Conservation (phyloP, 352 stramenopile genomes). For the Globisporangium recalcitrans region DNA sequence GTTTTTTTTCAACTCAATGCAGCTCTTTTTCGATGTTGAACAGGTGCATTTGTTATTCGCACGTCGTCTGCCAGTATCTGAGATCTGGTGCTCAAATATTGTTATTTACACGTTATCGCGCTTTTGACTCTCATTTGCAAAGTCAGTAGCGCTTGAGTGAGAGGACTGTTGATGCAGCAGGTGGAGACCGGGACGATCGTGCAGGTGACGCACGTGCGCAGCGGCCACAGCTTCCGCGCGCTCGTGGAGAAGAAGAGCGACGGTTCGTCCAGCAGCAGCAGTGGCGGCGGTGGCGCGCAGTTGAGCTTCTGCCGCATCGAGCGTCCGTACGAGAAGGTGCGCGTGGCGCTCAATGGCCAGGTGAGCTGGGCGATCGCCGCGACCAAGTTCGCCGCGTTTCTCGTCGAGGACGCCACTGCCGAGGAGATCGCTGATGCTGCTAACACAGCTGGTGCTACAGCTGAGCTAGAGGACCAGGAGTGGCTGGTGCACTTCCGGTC, state of each 20-base stretch:
- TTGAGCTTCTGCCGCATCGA: slow-evolving; percentile 59
- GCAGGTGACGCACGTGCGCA: slow-evolving; percentile 41
- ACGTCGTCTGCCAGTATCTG: slow-evolving; percentile 5
- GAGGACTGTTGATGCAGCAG: slow-evolving; percentile 2
- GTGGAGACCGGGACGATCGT: slow-evolving; percentile 59
- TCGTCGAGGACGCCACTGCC: slow-evolving; percentile 33
- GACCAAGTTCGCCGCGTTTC: slow-evolving; percentile 63
- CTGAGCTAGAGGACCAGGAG: neutral
- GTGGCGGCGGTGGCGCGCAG: slow-evolving; percentile 6
- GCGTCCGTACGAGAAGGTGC: slow-evolving; percentile 72
- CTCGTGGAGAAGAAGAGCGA: slow-evolving; percentile 44
- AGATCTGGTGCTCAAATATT: neutral
- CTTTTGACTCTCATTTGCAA: no score
- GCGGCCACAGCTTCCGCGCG: slow-evolving; percentile 37
- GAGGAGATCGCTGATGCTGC: neutral
- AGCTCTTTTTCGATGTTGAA: neutral
- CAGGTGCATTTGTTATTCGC: slow-evolving; percentile 13
- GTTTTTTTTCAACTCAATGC: neutral
- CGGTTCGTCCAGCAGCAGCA: slow-evolving; percentile 6
- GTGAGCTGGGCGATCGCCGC: slow-evolving; percentile 56
- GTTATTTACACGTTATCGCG: neutral
- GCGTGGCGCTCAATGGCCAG: slow-evolving; percentile 61
- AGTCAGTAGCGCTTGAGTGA: neutral
- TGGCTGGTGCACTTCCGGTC: slow-evolving; percentile 39
- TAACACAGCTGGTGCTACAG: neutral